phyloP scores from a whole-genome alignment of 306 rosid genomes.

The Vicia villosa region DNA sequence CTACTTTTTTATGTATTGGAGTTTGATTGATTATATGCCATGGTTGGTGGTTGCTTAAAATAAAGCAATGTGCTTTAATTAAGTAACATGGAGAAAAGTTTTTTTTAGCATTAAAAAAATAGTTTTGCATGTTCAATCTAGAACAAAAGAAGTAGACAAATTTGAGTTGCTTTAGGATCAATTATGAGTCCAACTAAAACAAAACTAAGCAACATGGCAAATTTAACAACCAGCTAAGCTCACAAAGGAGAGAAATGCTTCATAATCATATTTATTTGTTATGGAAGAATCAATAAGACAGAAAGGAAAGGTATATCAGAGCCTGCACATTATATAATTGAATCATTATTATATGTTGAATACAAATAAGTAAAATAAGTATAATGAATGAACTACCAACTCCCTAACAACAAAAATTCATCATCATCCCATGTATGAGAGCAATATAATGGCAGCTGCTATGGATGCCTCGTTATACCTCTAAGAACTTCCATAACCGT shows the following conservation, averaged over 20 bases:
- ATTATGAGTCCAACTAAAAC: too few relatives aligned
- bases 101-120: too few relatives aligned
- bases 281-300: slow-evolving; percentile 2
- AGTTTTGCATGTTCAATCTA: too few relatives aligned
- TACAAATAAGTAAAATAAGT: slow-evolving; percentile 68
- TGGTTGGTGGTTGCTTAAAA: too few relatives aligned
- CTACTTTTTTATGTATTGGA: too few relatives aligned
- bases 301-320: slow-evolving; percentile 32
- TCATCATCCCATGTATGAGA: slow-evolving; percentile 27
- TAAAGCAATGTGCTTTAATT: too few relatives aligned
- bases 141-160: too few relatives aligned
- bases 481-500: slow-evolving; percentile 63
- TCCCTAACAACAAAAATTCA: slow-evolving; percentile 45
- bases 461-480: slow-evolving; percentile 30
- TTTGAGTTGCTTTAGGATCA: too few relatives aligned
- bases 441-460: slow-evolving; percentile 37
- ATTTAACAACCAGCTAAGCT: background rate
- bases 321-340: slow-evolving; percentile 55
- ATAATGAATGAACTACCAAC: slow-evolving; percentile 57
- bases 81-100: too few relatives aligned
- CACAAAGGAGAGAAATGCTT: slow-evolving; percentile 1
- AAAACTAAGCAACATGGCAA: too few relatives aligned
- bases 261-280: background rate
- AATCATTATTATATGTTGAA: slow-evolving; percentile 42
- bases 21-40: too few relatives aligned